A percentile compares a stretch with the other conserved stretches of the same genome.
Evolutionary conservation across 495 filamentous ascomycete species (phyloP).

Genomic region (Penicillium riverlandense): DNA sequence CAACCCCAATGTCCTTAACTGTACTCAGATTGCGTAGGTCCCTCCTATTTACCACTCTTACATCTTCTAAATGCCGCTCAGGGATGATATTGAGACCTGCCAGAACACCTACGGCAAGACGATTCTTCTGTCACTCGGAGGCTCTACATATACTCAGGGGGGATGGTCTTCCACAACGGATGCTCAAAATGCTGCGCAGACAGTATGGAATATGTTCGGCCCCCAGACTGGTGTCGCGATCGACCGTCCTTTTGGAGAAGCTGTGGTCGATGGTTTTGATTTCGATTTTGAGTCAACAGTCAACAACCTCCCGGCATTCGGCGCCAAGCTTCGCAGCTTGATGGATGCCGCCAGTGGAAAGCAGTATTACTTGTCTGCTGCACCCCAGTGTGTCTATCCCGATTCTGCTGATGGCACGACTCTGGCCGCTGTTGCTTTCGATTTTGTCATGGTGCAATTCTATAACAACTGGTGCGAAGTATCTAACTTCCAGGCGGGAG

Average conservation of each 20-base stretch:
- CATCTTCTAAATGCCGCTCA: too few relatives aligned
- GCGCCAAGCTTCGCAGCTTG: constrained; percentile 31
- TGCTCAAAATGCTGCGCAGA: constrained; percentile 38
- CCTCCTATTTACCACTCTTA: too few relatives aligned
- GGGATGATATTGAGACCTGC: too few relatives aligned
- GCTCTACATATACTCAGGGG: constrained; percentile 29
- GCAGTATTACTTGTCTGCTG: too few relatives aligned
- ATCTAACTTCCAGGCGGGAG: constrained; percentile 25
- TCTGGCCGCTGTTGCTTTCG: constrained; percentile 30
- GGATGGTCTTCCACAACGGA: constrained; percentile 35
- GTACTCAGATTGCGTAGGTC: too few relatives aligned
- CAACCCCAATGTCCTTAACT: too few relatives aligned
- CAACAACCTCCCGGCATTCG: constrained; percentile 35
- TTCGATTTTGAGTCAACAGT: constrained; percentile 41
- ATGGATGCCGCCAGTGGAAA: constrained; percentile 20
- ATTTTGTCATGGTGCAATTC: constrained; percentile 54
- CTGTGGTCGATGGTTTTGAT: constrained; percentile 56
- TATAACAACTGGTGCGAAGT: constrained; percentile 56
- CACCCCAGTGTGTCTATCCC: too few relatives aligned
- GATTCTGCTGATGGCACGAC: constrained; percentile 21
- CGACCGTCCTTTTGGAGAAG: constrained; percentile 46
- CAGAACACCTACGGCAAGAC: too few relatives aligned
- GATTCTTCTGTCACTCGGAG: constrained; percentile 2
- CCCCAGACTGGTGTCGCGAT: constrained; percentile 23
- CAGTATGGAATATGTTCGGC: constrained; percentile 53